Evolutionary conservation across 257 asterid genomes (phyloP).

Genomic region (Rubia yunnanensis): DNA sequence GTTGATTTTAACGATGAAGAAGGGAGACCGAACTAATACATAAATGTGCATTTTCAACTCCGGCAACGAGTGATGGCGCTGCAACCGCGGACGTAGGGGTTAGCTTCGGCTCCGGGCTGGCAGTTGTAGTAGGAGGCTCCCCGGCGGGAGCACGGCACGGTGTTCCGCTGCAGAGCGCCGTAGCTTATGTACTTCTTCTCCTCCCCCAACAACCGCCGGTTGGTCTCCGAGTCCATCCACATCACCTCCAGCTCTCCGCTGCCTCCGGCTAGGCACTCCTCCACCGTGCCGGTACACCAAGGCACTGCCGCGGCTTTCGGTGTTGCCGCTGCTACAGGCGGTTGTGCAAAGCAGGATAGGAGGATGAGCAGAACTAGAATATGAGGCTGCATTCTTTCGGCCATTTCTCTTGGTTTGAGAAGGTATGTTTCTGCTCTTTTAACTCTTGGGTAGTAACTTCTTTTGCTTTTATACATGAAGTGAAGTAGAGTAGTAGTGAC

Average conservation of each 20-base stretch:
- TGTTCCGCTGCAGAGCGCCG: constrained; percentile 74
- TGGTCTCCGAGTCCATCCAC: constrained; percentile 44
- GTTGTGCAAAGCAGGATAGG: not conserved
- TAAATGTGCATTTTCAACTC: constrained; percentile 19
- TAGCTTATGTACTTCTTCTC: constrained; percentile 57
- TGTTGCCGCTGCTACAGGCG: constrained; percentile 4
- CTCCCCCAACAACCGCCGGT: constrained; percentile 61
- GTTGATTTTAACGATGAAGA: not conserved
- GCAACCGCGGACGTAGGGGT: constrained; percentile 76
- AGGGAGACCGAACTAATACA: not conserved
- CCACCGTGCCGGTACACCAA: constrained; percentile 34
- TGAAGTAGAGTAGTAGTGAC: not conserved
- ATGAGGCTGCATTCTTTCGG: not conserved
- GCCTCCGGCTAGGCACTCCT: constrained; percentile 48
- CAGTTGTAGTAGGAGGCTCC: constrained; percentile 96
- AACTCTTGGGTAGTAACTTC: not conserved
- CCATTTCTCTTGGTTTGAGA: not conserved
- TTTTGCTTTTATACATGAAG: not conserved
- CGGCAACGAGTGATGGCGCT: constrained; percentile 73
- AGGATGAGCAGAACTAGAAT: not conserved
- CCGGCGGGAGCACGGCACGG: constrained; percentile 58
- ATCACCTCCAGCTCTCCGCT: constrained; percentile 37
- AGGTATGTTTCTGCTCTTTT: not conserved
- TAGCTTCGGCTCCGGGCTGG: constrained; percentile 64
- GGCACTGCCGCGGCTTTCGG: constrained; percentile 11